A percentile compares a stretch with the other conserved stretches of the same genome.
These are phyloP conservation scores for Fusarium albosuccineum DNA, from an alignment of 2,329 filamentous ascomycete genomes.

Conservation along the genomic window DNA sequence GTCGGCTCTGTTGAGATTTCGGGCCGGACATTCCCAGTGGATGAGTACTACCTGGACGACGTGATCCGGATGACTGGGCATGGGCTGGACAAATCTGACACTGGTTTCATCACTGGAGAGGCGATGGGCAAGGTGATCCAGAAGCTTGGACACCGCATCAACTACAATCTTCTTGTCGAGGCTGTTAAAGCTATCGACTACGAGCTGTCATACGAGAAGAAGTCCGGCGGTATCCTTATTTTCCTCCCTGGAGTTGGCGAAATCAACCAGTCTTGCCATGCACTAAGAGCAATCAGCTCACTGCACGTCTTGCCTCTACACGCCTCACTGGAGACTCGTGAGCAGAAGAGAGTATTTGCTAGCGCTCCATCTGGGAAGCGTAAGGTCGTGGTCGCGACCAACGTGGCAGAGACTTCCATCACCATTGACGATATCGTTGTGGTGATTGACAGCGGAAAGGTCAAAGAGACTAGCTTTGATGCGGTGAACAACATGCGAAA, in stretches of 20 bases:
- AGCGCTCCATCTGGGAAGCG: slow-evolving; percentile 81
- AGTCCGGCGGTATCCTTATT: slow-evolving; percentile 87
- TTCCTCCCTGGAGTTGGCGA: slow-evolving; percentile 94
- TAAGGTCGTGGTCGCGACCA: slow-evolving; percentile 95
- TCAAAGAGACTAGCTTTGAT: slow-evolving; percentile 97
- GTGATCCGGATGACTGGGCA: slow-evolving; percentile 91
- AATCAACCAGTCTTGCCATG: slow-evolving; percentile 85
- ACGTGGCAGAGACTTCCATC: slow-evolving; percentile 98
- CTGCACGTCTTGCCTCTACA: slow-evolving; percentile 89
- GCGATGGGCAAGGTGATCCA: slow-evolving; percentile 78
- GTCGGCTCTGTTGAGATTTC: slow-evolving; percentile 82
- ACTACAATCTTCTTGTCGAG: slow-evolving; percentile 87
- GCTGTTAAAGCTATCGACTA: slow-evolving; percentile 86
- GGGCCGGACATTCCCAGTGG: slow-evolving; percentile 91
- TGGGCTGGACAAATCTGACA: slow-evolving; percentile 63
- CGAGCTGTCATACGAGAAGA: slow-evolving; percentile 74
- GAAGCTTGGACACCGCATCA: slow-evolving; percentile 84
- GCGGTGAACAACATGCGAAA: slow-evolving; percentile 93
- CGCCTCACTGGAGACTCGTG: slow-evolving; percentile 87
- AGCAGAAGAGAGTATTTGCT: slow-evolving; percentile 89
- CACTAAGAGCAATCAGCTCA: slow-evolving; percentile 72
- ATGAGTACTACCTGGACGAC: slow-evolving; percentile 88
- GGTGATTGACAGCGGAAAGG: slow-evolving; percentile 93
- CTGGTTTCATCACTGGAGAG: slow-evolving; percentile 61
- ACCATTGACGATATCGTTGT: slow-evolving; percentile 98